Evolutionary conservation across 129 eudicot genomes (phyloP), one percentile per base, ranked within the genome.

Genomic region (Gnaphalium uliginosum): DNA sequence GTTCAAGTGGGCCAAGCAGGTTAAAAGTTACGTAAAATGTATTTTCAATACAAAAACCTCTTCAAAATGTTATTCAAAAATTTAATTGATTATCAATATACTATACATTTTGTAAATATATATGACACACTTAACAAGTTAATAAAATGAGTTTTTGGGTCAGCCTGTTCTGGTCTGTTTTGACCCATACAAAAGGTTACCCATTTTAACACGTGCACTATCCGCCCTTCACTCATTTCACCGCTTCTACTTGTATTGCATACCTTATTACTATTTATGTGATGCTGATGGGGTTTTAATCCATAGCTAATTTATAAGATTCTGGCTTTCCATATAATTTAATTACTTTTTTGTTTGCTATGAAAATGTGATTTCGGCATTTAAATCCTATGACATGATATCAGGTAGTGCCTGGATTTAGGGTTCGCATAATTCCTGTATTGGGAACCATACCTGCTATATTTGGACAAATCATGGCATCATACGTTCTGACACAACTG

Each of bases 391-490:
- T 53, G 68, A 70, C 33, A 33, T 75, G 69, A 72, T 39, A 69
- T 81, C 82, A 94, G 98, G 83, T 94, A 73, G 96, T 94, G 48
- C 98, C 98, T 48, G 98, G 98, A 21, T 94, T 94, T 71, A 89
- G 98, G 76, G 96, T 94, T 74, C 98, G 98, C 63, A 89, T 94
- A 76, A 94, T 94, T 81, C 98, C 98, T 25, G 98, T 94, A 65
- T 85, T 94, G 56, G 98, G 98, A 74, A 88, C 93, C 30, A 84
- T 94, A 67, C 98, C 98, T 53, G 98, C 98, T 63, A 90, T 94
- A 50, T 94, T 94, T 73, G 98, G 98, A 78, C 98, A 90, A 79
- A 90, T 94, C 63, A 94, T 94, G 98, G 98, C 98, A 68, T 94
- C 98, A 58, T 94, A 88, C 70, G 96, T 90, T 50, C 81, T 90